Evolutionary conservation across 768 basidiomycete genomes (phyloP), one percentile per base, ranked within the genome.

Genomic region (Tricholoma bakamatsutake): DNA sequence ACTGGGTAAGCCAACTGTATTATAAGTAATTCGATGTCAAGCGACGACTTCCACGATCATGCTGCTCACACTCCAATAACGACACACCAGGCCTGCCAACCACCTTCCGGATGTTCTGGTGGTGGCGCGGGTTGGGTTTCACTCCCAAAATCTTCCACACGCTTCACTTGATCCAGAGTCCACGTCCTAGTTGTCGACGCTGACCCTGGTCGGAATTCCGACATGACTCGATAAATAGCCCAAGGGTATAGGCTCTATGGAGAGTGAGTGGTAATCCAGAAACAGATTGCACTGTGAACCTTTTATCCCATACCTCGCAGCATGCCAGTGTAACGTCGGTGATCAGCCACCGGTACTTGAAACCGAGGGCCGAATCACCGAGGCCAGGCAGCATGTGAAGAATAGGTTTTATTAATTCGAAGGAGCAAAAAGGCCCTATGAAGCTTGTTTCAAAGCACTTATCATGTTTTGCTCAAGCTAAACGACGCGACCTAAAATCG

Each of bases 51-150:
- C 15, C 31, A 52, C 17, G 28, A 17, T 4, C n/a, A 48, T 48
- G 30, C 12, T n/a, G 46, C 64, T 54, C 54, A 68, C 67, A 63
- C 67, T 39, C 66, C 66, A 37, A 65, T 46, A 3, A 68, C 55
- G 11, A 64, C 64, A 27, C 53, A 59, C 67, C 67, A 68, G 12
- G 64, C 66, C 47, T 53, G 57, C 59, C 52, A 61, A 31, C 66
- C 66, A 5, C 66, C 66, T 24, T 67, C 66, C 15, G 63, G 62
- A 39, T 39, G 17, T 9, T 48, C 9, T 31, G n/a, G 4, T 8
- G 17, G 9, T 31, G 27, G 28, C 2, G n/a, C 28, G n/a, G 8
- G 28, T 6, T 8, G 13, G 28, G 7, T 13, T n/a, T 48, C 46
- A 9, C 28, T 17, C 13, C 13, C 3, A 15, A 2, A 27, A 12